phyloP scores from a whole-genome alignment of 164 flowering plant genomes.

The Sextonia rubra region DNA sequence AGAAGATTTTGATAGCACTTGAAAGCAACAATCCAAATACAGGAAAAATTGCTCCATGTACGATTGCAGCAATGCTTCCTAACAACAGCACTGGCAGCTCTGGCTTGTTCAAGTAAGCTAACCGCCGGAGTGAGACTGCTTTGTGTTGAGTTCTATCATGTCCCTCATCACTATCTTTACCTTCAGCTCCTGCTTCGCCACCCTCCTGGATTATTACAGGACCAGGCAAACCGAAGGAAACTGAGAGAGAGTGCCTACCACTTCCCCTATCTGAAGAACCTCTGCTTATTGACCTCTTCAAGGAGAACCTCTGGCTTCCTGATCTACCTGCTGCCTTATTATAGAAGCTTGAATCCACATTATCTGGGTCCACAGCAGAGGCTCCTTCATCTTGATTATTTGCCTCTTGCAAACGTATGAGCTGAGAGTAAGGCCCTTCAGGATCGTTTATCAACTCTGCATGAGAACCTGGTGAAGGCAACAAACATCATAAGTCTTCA shows the following conservation, averaged over 20 bases:
- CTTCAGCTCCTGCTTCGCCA: background rate
- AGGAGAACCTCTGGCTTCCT: slow-evolving; percentile 24
- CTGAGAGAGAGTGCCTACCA: slow-evolving; percentile 23
- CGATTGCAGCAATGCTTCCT: slow-evolving; percentile 42
- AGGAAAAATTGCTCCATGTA: slow-evolving; percentile 49
- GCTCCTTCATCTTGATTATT: slow-evolving; percentile 8
- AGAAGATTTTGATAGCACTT: slow-evolving; percentile 41
- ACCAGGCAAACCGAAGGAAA: slow-evolving; percentile 21
- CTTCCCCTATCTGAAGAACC: slow-evolving; percentile 24
- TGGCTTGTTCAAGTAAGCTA: slow-evolving; percentile 54
- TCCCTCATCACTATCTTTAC: background rate
- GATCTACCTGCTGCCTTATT: slow-evolving; percentile 10
- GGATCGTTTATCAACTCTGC: slow-evolving; percentile 39
- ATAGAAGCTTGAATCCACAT: background rate
- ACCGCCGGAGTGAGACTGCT: slow-evolving; percentile 29
- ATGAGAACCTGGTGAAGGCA: slow-evolving; percentile 51
- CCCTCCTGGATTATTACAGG: slow-evolving; percentile 9
- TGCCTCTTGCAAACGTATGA: slow-evolving; percentile 14
- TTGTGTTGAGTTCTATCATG: background rate
- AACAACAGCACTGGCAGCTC: slow-evolving; percentile 45
- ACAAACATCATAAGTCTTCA: background rate
- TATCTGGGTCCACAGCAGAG: background rate
- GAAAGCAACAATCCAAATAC: slow-evolving; percentile 50
- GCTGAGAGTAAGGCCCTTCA: slow-evolving; percentile 19
- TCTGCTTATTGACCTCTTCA: slow-evolving; percentile 32